phyloP scores from a whole-genome alignment of 2,329 filamentous ascomycete genomes.

The Hypoxylon sp. region DNA sequence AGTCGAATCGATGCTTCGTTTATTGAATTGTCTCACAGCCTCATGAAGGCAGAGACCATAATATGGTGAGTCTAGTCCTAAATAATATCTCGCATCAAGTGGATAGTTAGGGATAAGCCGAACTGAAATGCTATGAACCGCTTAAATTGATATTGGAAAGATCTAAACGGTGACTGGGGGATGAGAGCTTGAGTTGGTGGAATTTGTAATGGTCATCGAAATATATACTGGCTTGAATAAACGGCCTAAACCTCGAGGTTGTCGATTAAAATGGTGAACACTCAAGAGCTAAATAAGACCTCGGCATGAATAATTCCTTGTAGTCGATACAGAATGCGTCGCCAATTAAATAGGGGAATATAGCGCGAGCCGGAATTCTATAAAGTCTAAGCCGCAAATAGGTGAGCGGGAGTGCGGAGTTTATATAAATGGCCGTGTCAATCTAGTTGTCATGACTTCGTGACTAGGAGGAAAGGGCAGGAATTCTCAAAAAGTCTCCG shows the following conservation, averaged over 20 bases:
- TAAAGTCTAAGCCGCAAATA: neutral
- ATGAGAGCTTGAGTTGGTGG: neutral
- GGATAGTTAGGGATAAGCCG: slow-evolving; percentile 25
- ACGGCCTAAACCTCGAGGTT: neutral
- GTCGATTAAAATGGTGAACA: slow-evolving; percentile 10
- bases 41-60: neutral
- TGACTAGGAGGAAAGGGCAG: slow-evolving; percentile 2
- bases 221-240: slow-evolving; percentile 2
- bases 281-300: slow-evolving; percentile 10
- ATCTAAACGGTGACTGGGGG: slow-evolving; percentile 5
- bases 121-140: slow-evolving; percentile 20
- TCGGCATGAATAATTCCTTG: slow-evolving; percentile 28
- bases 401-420: slow-evolving; percentile 23
- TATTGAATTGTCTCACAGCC: slow-evolving; percentile 3
- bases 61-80: neutral
- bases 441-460: slow-evolving; percentile 26
- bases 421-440: slow-evolving; percentile 26
- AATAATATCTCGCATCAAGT: slow-evolving; percentile 11
- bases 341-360: slow-evolving; percentile 31
- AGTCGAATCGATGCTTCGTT: slow-evolving; percentile 7
- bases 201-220: neutral
- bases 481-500: slow-evolving; percentile 23
- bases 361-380: slow-evolving; percentile 4
- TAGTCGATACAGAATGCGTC: slow-evolving; percentile 12
- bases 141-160: slow-evolving; percentile 8